Percentiles rank a stretch among this genome's conserved stretches.
Conservation (phyloP, 345 rosid genomes). For the Rhodomyrtus tomentosa region DNA sequence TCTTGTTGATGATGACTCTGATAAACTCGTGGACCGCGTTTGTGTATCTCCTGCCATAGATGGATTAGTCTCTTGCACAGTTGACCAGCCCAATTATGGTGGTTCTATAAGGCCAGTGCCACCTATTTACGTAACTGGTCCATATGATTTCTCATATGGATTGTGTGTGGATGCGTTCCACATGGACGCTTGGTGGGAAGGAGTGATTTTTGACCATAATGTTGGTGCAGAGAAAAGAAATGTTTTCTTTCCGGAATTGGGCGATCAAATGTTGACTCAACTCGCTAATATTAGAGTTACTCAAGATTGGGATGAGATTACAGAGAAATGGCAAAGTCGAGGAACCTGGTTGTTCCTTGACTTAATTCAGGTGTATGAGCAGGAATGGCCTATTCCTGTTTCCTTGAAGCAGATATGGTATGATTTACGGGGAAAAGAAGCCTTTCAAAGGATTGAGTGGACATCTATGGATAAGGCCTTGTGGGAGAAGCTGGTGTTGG, state of each 20-base stretch:
- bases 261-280: slow-evolving; percentile 41
- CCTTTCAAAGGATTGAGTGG: slow-evolving; percentile 46
- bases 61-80: slow-evolving; percentile 7
- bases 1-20: slow-evolving; percentile 28
- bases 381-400: slow-evolving; percentile 27
- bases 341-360: slow-evolving; percentile 65
- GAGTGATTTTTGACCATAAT: slow-evolving; percentile 54
- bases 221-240: slow-evolving; percentile 33
- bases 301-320: slow-evolving; percentile 56
- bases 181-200: slow-evolving; percentile 84
- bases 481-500: slow-evolving; percentile 33
- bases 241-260: slow-evolving; percentile 77
- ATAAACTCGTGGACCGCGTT: slow-evolving; percentile 23
- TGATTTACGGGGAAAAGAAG: slow-evolving; percentile 42
- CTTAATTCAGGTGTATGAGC: slow-evolving; percentile 32
- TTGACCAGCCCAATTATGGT: slow-evolving; percentile 4
- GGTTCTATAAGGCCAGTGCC: slow-evolving; percentile 56
- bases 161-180: slow-evolving; percentile 49
- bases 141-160: slow-evolving; percentile 31
- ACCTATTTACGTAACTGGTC: slow-evolving; percentile 17
- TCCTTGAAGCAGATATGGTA: slow-evolving; percentile 71
- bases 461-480: slow-evolving; percentile 22
- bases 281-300: slow-evolving; percentile 38
- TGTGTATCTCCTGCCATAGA: slow-evolving; percentile 25
- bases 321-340: slow-evolving; percentile 45